Conservation (phyloP, 352 stramenopile species). For the Globisporangium orthogonon region DNA sequence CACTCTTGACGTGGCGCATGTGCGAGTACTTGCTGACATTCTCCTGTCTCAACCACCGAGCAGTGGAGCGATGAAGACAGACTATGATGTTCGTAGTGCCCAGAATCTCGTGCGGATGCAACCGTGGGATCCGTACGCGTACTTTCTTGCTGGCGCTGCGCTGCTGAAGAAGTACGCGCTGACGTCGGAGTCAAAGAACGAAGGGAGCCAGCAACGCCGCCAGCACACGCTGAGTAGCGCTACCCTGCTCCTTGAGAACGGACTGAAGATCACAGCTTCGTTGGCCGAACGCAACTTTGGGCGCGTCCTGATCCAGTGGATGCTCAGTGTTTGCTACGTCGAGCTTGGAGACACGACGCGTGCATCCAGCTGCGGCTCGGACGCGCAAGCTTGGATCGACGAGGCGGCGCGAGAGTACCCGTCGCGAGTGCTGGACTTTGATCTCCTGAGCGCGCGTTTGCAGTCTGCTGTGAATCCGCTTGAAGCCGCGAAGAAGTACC, state of each 20-base stretch:
- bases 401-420: constrained; percentile 10
- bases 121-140: constrained; percentile 49
- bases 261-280: constrained; percentile 21
- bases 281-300: constrained; percentile 13
- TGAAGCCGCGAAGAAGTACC: constrained; percentile 29
- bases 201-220: constrained; percentile 4
- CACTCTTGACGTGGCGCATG: constrained; percentile 20
- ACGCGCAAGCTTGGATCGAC: constrained; percentile 22
- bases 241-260: constrained; percentile 30
- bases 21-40: constrained; percentile 20
- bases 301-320: constrained; percentile 37
- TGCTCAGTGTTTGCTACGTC: constrained; percentile 19
- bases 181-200: constrained; percentile 11
- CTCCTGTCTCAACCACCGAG: constrained; percentile 22
- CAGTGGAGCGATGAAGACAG: background rate
- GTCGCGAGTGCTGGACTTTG: constrained; percentile 4
- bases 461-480: constrained; percentile 17
- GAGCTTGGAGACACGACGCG: constrained; percentile 13
- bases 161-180: constrained; percentile 36
- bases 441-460: constrained; percentile 45
- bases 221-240: constrained; percentile 5
- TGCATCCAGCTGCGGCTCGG: constrained; percentile 4
- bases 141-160: constrained; percentile 36
- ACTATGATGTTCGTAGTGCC: constrained; percentile 6
- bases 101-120: constrained; percentile 60